Base-by-base conservation (phyloP, 768 basidiomycete genomes). In the Tulasnella sp. region DNA sequence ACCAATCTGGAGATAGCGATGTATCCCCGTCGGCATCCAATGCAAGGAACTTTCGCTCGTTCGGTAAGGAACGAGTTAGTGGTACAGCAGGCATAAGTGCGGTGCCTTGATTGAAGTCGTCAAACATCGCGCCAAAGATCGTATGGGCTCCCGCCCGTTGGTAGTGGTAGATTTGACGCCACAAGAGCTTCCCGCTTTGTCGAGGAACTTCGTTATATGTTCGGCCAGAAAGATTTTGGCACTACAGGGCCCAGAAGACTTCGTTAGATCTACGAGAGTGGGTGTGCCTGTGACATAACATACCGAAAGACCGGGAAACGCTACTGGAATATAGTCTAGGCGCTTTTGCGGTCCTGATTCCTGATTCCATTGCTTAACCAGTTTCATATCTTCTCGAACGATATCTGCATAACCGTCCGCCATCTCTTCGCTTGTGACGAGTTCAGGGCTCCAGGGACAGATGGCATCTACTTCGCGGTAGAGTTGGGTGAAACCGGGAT, bases 41-140 rank as follows among this genome's bases (percentile, higher is more conserved):
- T 8, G 86, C 83, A 64, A 90, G 50, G 51, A 69, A 70, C 11
- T 52, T 74, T 66, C 75, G 81, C 53, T 75, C 72, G 58, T 76
- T 72, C 9, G 88, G 89, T 2, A 88, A 73, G 51, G 78, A 72
- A 4, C 77, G 72, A 61, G 81, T 80, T 60, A 75, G 73, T 43
- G 80, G 68, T 1, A 88, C 80, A 13, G 81, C 78, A 5, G 89
- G 89, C 76, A 92, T 80, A 63, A 88, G 80, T 1, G 82, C 86
- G 0, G 88, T 91, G 38, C 89, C 88, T 74, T 89, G 86, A 65
- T 90, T 87, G 64, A 61, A 77, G 83, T 89, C 88, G 66, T 91
- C 88, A 86, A 88, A 90, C 87, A 89, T 90, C 5, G 87, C 86
- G 23, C 84, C 84, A 63, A 90, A 90, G 55, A 89, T 78, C 5